Evolutionary conservation across 257 asterid species (phyloP).

Genomic region (Nicotiana undulata): DNA sequence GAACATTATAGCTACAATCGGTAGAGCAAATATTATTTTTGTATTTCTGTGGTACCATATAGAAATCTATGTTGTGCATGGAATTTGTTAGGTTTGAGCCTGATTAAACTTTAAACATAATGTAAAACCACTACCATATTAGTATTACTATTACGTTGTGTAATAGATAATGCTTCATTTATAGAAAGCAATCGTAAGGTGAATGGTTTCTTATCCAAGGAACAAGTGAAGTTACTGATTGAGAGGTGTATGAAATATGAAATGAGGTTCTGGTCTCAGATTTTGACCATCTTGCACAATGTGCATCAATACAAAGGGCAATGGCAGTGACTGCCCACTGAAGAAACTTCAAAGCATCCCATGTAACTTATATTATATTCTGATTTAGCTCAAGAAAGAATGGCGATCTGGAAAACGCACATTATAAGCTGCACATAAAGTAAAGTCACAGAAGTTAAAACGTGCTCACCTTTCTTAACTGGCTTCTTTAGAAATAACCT

Average conservation of each 20-base stretch:
- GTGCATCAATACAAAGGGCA: not conserved
- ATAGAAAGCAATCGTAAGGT: not conserved
- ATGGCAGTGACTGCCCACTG: not conserved
- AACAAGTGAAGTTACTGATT: not conserved
- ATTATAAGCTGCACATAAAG: not conserved
- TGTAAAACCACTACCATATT: not conserved
- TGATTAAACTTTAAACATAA: not conserved
- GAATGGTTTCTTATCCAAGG: not conserved
- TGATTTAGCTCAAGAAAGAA: not conserved
- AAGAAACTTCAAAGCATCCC: not conserved
- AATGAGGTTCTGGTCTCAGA: not conserved
- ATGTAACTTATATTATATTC: not conserved
- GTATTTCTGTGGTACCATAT: not conserved
- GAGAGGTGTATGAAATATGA: not conserved
- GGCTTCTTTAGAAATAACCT: conserved; percentile 29
- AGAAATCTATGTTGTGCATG: not conserved
- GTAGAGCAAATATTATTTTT: not conserved
- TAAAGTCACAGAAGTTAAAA: not conserved
- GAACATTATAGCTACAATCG: not conserved
- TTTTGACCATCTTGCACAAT: not conserved
- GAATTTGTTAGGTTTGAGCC: not conserved
- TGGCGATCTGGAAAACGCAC: not conserved
- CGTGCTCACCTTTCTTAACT: conserved; percentile 56
- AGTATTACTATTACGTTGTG: not conserved
- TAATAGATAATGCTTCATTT: not conserved